Percentiles rank a stretch among this genome's conserved stretches.
Conservation (phyloP, 1,284 basidiomycete species). For the Trichosporon asahii region DNA sequence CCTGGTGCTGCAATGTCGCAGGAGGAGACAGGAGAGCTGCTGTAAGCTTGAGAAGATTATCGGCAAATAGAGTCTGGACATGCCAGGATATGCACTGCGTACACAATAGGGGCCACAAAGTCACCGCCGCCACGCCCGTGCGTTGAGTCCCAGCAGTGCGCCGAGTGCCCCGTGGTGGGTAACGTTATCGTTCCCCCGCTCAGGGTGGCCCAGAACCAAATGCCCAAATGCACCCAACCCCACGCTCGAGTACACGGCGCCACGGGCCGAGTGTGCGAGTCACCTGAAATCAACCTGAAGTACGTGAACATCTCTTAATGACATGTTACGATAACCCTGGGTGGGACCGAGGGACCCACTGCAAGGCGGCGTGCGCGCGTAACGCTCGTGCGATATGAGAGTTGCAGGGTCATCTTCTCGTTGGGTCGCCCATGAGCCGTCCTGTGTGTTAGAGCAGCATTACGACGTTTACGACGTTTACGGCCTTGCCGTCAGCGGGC, state of each 20-base stretch:
- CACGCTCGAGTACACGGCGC: too few species aligned
- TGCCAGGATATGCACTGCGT: neutral
- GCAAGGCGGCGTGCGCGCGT: neutral
- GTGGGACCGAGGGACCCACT: neutral
- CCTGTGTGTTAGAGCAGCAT: neutral
- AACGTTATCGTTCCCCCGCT: neutral
- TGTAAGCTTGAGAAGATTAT: neutral
- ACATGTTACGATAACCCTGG: neutral
- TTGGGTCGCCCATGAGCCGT: neutral
- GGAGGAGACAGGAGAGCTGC: neutral
- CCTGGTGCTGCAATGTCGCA: neutral
- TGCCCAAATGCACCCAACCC: neutral
- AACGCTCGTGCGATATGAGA: neutral
- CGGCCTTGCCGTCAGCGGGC: neutral
- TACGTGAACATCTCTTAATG: neutral
- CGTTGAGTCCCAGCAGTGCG: too few species aligned
- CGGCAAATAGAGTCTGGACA: neutral
- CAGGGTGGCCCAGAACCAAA: neutral
- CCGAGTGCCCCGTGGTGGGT: neutral
- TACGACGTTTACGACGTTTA: neutral
- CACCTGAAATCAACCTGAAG: neutral
- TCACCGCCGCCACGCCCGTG: too few species aligned
- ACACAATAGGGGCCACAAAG: neutral
- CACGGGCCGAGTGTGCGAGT: too few species aligned
- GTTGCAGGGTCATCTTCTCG: neutral